Percentiles rank a stretch among this genome's conserved stretches.
phyloP scores from a whole-genome alignment of 139 green algal genomes.

The Monoraphidium neglectum region DNA sequence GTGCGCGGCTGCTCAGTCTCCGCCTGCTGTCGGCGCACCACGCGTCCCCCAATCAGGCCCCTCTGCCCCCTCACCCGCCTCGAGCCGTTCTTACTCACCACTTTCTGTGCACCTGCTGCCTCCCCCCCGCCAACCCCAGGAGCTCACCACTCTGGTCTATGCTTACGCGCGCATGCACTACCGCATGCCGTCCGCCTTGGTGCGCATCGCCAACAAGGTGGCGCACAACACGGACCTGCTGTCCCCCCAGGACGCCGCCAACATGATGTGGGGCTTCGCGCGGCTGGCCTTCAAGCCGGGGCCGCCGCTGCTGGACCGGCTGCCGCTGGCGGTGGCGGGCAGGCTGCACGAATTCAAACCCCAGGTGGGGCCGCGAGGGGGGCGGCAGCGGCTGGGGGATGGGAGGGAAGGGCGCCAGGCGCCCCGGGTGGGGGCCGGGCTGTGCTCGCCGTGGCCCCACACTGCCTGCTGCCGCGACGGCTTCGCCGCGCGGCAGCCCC shows the following conservation, averaged over 20 bases:
- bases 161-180: constrained; percentile 19
- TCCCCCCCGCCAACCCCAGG: not conserved
- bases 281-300: constrained; percentile 14
- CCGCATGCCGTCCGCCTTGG: constrained; percentile 19
- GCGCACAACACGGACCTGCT: not conserved
- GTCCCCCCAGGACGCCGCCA: constrained; percentile 16
- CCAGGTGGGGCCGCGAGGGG: constrained; percentile 11
- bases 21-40: no score
- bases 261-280: constrained; percentile 15
- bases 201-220: constrained; percentile 7
- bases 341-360: constrained; percentile 16
- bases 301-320: constrained; percentile 11
- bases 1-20: no score
- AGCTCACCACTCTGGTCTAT: constrained; percentile 20
- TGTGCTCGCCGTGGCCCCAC: no score
- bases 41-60: no score
- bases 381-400: no score
- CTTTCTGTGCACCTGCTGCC: not conserved
- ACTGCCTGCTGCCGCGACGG: no score
- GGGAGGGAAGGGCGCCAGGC: no score
- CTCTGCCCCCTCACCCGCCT: no score
- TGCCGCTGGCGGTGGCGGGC: constrained; percentile 5
- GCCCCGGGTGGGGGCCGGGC: no score
- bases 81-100: no score
- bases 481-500: no score